A percentile compares a stretch with the other conserved stretches of the same genome.
phyloP scores from a whole-genome alignment of 164 flowering plant genomes.

The Euptelea pleiosperma region DNA sequence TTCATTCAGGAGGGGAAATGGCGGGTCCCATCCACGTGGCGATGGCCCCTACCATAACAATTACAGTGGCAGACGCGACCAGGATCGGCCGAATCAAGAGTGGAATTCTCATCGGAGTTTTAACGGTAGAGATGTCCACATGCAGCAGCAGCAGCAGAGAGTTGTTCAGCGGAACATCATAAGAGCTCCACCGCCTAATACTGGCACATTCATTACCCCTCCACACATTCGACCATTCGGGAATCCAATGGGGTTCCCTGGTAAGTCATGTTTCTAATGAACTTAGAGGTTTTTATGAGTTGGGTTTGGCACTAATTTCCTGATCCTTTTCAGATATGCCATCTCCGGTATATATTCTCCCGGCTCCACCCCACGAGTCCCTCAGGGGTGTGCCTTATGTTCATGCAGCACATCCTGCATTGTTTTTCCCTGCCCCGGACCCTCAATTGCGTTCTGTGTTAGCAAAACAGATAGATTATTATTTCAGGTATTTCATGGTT shows the following conservation, averaged over 20 bases:
- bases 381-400: slow-evolving; percentile 38
- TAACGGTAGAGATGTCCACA: slow-evolving; percentile 42
- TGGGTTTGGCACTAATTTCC: not conserved
- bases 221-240: slow-evolving; percentile 33
- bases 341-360: slow-evolving; percentile 35
- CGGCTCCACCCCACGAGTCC: slow-evolving; percentile 41
- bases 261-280: slow-evolving; percentile 27
- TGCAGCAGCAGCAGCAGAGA: slow-evolving; percentile 47
- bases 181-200: slow-evolving; percentile 26
- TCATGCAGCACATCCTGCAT: slow-evolving; percentile 28
- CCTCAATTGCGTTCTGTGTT: slow-evolving; percentile 44
- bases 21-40: slow-evolving; percentile 50
- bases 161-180: slow-evolving; percentile 31
- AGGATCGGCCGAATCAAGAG: slow-evolving; percentile 54
- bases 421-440: slow-evolving; percentile 41
- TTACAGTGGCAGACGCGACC: slow-evolving; percentile 66
- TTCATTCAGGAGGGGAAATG: slow-evolving; percentile 46
- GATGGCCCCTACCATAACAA: slow-evolving; percentile 42
- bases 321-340: slow-evolving; percentile 29
- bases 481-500: slow-evolving; percentile 59
- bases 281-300: not conserved
- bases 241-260: slow-evolving; percentile 38
- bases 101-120: slow-evolving; percentile 42
- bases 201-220: slow-evolving; percentile 33
- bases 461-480: slow-evolving; percentile 71